Conservation (phyloP, 176 grass and related monocot genomes). For the Juncus inflexus region DNA sequence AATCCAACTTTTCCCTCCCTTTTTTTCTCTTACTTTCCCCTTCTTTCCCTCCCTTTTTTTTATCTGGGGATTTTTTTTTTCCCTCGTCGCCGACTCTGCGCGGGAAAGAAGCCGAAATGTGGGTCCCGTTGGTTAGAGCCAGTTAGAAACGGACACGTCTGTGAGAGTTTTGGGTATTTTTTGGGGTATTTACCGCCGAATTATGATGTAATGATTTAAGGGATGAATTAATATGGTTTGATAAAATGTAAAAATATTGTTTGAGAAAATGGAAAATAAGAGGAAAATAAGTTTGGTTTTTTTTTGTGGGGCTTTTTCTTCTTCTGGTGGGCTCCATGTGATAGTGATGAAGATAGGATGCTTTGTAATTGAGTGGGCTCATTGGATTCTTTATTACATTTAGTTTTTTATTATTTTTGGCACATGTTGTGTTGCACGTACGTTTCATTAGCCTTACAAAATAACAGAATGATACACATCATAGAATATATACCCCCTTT, state of each 20-base stretch:
- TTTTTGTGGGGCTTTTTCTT: background rate
- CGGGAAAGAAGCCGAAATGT: constrained; percentile 27
- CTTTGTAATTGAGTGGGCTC: no score
- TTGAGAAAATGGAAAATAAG: background rate
- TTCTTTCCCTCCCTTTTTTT: background rate
- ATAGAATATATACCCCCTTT: no score
- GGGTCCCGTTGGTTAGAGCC: background rate
- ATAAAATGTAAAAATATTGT: background rate
- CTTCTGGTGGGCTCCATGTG: no score
- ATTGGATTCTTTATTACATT: no score
- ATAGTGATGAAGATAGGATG: no score
- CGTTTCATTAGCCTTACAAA: no score
- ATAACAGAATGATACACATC: no score
- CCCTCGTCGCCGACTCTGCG: constrained; percentile 16
- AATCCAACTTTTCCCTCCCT: constrained; percentile 7
- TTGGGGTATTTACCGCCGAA: constrained; percentile 5
- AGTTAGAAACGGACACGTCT: constrained; percentile 3
- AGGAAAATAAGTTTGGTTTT: background rate
- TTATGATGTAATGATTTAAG: constrained; percentile 25
- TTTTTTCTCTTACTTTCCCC: background rate
- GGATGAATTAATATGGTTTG: background rate
- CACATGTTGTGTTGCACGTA: no score
- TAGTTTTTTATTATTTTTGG: no score
- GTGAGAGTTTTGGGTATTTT: background rate
- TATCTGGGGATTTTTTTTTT: constrained; percentile 17